phyloP scores from a whole-genome alignment of 2,329 filamentous ascomycete genomes.

The Pestalotiopsis fici region DNA sequence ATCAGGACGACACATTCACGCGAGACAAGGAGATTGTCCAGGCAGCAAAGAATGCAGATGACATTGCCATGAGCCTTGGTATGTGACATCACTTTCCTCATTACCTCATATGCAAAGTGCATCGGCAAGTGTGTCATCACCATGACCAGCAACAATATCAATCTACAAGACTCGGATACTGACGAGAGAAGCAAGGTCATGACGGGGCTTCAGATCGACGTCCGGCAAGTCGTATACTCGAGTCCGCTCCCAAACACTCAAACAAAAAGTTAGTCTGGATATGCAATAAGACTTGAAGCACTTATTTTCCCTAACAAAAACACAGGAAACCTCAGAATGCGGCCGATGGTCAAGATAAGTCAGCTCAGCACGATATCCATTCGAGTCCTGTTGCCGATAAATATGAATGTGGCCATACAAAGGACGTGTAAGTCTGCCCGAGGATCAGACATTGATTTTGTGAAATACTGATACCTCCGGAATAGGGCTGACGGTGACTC shows the following conservation, averaged over 20 bases:
- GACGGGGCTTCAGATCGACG: constrained; percentile 2
- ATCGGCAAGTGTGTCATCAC: neutral
- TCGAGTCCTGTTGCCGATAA: neutral
- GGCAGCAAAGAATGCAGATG: neutral
- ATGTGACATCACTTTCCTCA: neutral
- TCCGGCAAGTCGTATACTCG: neutral
- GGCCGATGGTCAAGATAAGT: neutral
- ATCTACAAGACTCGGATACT: neutral
- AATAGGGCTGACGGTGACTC: neutral
- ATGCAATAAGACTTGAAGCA: neutral
- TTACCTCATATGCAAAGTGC: neutral
- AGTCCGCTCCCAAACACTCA: neutral
- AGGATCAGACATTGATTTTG: no score
- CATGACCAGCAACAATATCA: neutral
- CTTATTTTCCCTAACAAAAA: neutral
- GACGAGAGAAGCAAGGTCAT: neutral
- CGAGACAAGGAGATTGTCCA: neutral
- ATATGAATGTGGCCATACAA: neutral
- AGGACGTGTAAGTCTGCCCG: neutral
- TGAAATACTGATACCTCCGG: neutral
- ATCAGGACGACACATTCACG: no score
- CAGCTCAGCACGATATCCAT: neutral
- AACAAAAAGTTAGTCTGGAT: neutral
- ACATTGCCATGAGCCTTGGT: neutral
- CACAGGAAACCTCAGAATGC: no score